Evolutionary conservation across 495 filamentous ascomycete genomes (phyloP), one percentile per base, ranked within the genome.

Genomic region (Penicillium crystallinum): DNA sequence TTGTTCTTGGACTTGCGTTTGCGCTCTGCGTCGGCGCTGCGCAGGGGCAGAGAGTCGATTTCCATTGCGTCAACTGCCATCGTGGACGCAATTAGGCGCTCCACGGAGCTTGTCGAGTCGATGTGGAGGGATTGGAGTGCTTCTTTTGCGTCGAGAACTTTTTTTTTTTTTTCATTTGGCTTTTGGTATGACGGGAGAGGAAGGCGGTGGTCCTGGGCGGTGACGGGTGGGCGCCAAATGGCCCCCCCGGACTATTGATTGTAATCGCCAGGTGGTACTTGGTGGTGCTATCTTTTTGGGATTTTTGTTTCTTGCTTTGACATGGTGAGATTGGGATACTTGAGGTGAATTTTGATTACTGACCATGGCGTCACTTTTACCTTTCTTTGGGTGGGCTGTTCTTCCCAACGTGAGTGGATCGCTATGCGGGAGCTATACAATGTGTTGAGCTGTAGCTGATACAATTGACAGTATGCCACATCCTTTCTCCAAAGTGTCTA

Each of bases 401-500:
- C 83, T 95, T 42, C 89, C 89, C 39, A 83, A 82, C 52, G 88
- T 89, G 65, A 58, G 84, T 69, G 44, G 40, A 46, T 6, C 36
- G 33, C 27, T n/a, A 37, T 45, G 21, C 38, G 34, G 7, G 40
- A 31, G 12, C 15, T 44, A 41, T 42, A 33, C 10, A 17, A 29
- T n/a, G 19, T 10, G 35, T 52, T n/a, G 15, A 17, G n/a, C 45
- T 1, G 45, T 9, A 34, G 31, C 46, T 42, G 15, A 42, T 22
- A 14, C 17, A 27, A 18, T 49, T 10, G 22, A 57, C 48, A 92
- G 87, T 80, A 95, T 62, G 86, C 82, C 18, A 91, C 90, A 48
- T 82, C 83, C 55, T 88, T 86, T 73, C 57, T 89, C 10, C 90
- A 97, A 58, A 78, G 75, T 40, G 66, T 95, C 56, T 96, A 89